A percentile compares a stretch with the other conserved stretches of the same genome.
Evolutionary conservation across 306 rosid genomes (phyloP).

Genomic region (Lathyrus sativus): DNA sequence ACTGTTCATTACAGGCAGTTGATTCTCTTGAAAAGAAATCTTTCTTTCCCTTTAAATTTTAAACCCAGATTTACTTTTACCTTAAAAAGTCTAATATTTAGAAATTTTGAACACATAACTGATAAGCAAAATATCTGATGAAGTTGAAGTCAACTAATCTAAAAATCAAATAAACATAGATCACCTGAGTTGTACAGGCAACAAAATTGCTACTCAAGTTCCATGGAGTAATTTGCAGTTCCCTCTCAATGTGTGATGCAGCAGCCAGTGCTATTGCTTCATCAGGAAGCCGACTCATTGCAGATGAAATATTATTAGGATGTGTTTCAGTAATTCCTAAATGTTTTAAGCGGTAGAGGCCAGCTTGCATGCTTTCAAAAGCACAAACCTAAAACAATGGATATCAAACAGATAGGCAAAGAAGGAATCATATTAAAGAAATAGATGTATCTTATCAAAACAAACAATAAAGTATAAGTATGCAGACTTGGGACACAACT

Average conservation of each 20-base stretch:
- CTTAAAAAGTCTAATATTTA: constrained; percentile 10
- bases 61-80: constrained; percentile 17
- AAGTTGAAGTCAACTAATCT: constrained; percentile 11
- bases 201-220: constrained; percentile 95
- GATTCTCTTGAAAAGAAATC: neutral
- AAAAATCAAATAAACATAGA: constrained; percentile 25
- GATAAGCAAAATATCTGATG: constrained; percentile 20
- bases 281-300: constrained; percentile 92
- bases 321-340: constrained; percentile 84
- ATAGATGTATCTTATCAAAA: constrained; percentile 4
- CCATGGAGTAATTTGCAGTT: constrained; percentile 97
- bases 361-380: constrained; percentile 99
- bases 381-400: constrained; percentile 71
- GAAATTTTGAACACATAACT: constrained; percentile 23
- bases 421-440: constrained; percentile 25
- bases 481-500: constrained; percentile 19
- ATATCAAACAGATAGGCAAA: constrained; percentile 15
- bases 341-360: constrained; percentile 89
- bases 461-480: constrained; percentile 6
- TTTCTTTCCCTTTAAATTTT: neutral
- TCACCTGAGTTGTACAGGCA: constrained; percentile 91
- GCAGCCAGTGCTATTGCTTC: constrained; percentile 98
- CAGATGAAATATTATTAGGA: constrained; percentile 82
- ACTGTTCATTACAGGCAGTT: constrained; percentile 12
- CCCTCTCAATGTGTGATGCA: constrained; percentile 97